These are phyloP conservation scores for Chaetomium tenue DNA, from an alignment of 495 filamentous ascomycete genomes.

Conservation along the genomic window DNA sequence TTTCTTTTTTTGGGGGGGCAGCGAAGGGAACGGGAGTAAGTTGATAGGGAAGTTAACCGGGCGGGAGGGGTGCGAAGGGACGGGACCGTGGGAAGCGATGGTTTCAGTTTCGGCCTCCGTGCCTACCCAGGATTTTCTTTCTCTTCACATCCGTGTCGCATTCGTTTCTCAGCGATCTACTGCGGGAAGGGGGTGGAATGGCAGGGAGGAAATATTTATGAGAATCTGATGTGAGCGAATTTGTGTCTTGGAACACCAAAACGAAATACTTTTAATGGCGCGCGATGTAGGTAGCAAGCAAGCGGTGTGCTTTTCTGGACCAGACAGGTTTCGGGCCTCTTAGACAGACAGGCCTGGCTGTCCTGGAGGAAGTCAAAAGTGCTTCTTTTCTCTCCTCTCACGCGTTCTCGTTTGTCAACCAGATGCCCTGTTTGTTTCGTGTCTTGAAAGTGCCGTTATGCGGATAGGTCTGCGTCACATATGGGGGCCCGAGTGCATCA, in stretches of 20 bases:
- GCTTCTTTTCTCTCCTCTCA: conserved; percentile 1
- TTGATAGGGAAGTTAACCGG: not conserved
- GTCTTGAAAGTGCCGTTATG: too few species aligned
- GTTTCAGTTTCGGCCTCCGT: not conserved
- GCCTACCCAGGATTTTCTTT: not conserved
- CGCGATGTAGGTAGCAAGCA: not conserved
- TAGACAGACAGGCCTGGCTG: conserved; percentile 4
- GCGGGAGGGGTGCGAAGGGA: not conserved
- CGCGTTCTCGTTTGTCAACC: not conserved
- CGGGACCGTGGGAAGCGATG: not conserved
- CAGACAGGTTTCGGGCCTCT: not conserved
- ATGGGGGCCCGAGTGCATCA: too few species aligned
- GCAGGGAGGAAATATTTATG: not conserved
- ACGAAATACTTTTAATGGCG: not conserved
- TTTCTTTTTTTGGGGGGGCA: not conserved
- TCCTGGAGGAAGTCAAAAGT: not conserved
- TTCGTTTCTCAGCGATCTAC: not conserved
- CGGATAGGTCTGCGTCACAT: too few species aligned
- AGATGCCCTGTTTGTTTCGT: too few species aligned
- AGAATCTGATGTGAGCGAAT: not conserved
- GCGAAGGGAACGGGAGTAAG: not conserved
- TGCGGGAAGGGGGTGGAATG: not conserved
- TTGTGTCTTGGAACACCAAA: not conserved
- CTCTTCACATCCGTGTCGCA: not conserved
- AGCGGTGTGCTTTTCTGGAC: not conserved